Evolutionary conservation across 306 rosid genomes (phyloP), one percentile per base, ranked within the genome.

Genomic region (Rosa persica): DNA sequence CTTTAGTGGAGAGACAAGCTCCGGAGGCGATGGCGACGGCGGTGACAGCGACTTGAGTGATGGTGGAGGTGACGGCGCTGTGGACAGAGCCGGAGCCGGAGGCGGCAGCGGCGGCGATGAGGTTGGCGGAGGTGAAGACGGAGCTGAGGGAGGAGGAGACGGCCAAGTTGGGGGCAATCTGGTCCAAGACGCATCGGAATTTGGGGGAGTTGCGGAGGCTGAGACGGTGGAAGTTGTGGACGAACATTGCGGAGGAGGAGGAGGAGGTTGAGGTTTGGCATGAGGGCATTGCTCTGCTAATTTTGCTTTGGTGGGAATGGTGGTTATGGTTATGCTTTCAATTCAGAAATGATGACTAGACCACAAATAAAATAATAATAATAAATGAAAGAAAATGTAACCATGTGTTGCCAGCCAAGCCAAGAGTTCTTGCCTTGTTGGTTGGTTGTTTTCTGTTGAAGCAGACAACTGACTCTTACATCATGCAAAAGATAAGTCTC

Each of bases 1-100:
- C 95, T 82, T 89, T 92, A 15, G 98, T 92, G 72, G 98, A 94
- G 23, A 94, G 97, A 55, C 98, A 94, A 70, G 98, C 98, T 4
- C 98, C 98, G 72, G 98, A 94, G 72, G 98, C 98, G 61, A 94
- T 92, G 23, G 98, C 97, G 38, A 94, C 88, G 61, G 98, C 98
- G 76, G 98, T 92, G 82, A 94, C 96, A 15, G 98, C 98, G 7
- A 94, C 97, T 38, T 94, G 98, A 3, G 96, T 94, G 85, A 94
- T 94, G 72, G 97, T 95, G 54, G 97, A 94, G 72, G 93, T 83
- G 68, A 92, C 98, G 76, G 97, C 97, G 47, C 92, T 89, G 70
- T 94, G 98, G 55, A 84, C 71, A 19, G 89, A 75, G 72, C 81
- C 81, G 19, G 95, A 89, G 36, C 88, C 80, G 65, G 88, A 84